phyloP scores from a whole-genome alignment of 2,329 filamentous ascomycete genomes.

The Exophiala sp. region DNA sequence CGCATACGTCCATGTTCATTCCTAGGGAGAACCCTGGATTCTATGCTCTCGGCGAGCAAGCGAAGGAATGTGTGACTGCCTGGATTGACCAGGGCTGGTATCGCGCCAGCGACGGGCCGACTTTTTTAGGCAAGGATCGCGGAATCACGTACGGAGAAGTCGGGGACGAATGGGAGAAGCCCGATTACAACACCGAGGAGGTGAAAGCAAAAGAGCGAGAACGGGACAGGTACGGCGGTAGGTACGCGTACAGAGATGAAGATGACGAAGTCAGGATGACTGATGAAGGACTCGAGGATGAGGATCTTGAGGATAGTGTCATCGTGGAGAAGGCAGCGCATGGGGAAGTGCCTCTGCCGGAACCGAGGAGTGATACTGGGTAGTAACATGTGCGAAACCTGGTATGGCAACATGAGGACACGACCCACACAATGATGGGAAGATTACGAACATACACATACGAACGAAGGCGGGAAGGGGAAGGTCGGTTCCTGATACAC shows the following conservation, averaged over 20 bases:
- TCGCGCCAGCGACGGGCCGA: constrained; percentile 23
- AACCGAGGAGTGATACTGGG: constrained; percentile 10
- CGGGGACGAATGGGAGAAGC: constrained; percentile 25
- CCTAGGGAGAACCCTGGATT: constrained; percentile 45
- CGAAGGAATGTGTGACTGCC: constrained; percentile 37
- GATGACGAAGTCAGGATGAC: constrained; percentile 26
- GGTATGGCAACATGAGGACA: not conserved
- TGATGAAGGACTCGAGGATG: constrained; percentile 20
- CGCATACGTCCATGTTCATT: constrained; percentile 62
- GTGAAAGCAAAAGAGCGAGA: constrained; percentile 23
- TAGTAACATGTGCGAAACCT: not conserved
- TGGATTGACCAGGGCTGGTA: constrained; percentile 35
- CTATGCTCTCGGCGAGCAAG: constrained; percentile 37
- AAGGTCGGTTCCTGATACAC: not conserved
- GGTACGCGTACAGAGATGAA: constrained; percentile 7
- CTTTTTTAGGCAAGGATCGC: constrained; percentile 11
- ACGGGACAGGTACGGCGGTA: constrained; percentile 12
- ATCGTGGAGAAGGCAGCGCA: constrained; percentile 2
- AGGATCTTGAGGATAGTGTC: constrained; percentile 26
- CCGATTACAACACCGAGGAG: constrained; percentile 23
- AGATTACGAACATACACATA: too few relatives aligned
- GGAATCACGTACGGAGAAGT: constrained; percentile 18
- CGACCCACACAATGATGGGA: not conserved
- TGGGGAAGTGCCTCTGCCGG: constrained; percentile 14
- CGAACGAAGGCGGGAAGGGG: too few relatives aligned